A percentile compares a stretch with the other conserved stretches of the same genome.
phyloP scores from a whole-genome alignment of 192 early-diverging fungal genomes.

The Gryganskiella cystojenkinii region DNA sequence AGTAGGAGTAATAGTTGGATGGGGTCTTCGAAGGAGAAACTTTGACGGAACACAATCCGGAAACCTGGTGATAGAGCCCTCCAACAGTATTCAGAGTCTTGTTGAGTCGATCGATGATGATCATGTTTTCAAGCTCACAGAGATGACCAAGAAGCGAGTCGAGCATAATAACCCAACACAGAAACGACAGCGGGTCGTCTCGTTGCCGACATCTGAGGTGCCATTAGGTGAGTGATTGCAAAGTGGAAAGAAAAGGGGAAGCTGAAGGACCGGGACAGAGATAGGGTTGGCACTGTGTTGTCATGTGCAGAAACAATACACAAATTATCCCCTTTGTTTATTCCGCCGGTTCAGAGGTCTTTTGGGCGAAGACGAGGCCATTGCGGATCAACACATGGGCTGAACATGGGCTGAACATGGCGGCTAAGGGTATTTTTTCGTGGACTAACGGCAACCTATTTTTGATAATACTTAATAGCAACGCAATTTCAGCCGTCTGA shows the following conservation, averaged over 20 bases:
- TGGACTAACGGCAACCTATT: not conserved
- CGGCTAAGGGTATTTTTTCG: no score
- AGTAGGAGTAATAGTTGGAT: no score
- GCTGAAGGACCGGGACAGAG: not conserved
- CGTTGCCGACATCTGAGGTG: slow-evolving; percentile 21
- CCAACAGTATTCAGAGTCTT: slow-evolving; percentile 44
- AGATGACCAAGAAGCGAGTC: slow-evolving; percentile 48
- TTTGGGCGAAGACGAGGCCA: no score
- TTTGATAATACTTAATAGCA: not conserved
- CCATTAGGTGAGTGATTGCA: slow-evolving; percentile 16
- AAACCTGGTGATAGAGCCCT: slow-evolving; percentile 28
- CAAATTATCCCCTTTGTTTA: no score
- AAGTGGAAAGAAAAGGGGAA: not conserved
- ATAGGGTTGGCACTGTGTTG: not conserved
- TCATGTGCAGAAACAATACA: slow-evolving; percentile 1
- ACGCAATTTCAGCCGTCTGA: slow-evolving; percentile 43
- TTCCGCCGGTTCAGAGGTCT: no score
- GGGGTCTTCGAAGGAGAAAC: slow-evolving; percentile 18
- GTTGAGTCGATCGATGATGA: slow-evolving; percentile 49
- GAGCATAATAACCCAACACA: slow-evolving; percentile 49
- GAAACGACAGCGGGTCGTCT: slow-evolving; percentile 44
- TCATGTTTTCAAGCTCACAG: slow-evolving; percentile 49
- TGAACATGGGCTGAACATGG: not conserved
- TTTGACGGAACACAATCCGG: slow-evolving; percentile 20
- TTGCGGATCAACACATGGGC: no score